These are phyloP conservation scores for Lodderomyces beijingensis DNA, from an alignment of 1,139 yeast species.

Conservation along the genomic window DNA sequence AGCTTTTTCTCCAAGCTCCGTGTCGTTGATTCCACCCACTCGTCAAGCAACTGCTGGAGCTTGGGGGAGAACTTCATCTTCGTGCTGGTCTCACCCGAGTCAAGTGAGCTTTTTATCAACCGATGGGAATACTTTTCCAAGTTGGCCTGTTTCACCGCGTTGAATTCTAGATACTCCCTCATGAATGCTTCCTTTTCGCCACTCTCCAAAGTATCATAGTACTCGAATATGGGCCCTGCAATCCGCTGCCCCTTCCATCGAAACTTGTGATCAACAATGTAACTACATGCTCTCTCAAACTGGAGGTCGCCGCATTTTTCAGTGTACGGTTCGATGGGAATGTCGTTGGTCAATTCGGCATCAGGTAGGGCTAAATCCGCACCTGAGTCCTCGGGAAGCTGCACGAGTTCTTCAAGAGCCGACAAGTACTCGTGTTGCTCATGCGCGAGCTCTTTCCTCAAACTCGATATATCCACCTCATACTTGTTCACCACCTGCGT, in stretches of 20 bases:
- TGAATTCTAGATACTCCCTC: constrained; percentile 22
- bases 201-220: constrained; percentile 7
- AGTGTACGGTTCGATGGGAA: constrained; percentile 15
- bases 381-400: too few relatives aligned
- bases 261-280: constrained; percentile 15
- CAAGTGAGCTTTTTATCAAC: constrained; percentile 6
- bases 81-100: background rate
- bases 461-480: background rate
- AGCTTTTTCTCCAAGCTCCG: constrained; percentile 14
- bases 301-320: constrained; percentile 19
- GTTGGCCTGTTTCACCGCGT: constrained; percentile 20
- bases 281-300: constrained; percentile 19
- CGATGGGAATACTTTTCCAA: constrained; percentile 18
- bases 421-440: background rate
- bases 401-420: background rate
- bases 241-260: constrained; percentile 8
- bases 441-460: background rate
- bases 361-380: background rate
- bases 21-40: constrained; percentile 7
- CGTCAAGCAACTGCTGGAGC: background rate
- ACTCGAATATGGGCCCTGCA: constrained; percentile 5
- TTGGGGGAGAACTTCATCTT: background rate
- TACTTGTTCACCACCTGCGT: background rate
- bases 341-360: background rate
- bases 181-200: constrained; percentile 16